These are phyloP conservation scores for Beverwykella pulmonaria DNA, from an alignment of 495 filamentous ascomycete species.

Conservation along the genomic window DNA sequence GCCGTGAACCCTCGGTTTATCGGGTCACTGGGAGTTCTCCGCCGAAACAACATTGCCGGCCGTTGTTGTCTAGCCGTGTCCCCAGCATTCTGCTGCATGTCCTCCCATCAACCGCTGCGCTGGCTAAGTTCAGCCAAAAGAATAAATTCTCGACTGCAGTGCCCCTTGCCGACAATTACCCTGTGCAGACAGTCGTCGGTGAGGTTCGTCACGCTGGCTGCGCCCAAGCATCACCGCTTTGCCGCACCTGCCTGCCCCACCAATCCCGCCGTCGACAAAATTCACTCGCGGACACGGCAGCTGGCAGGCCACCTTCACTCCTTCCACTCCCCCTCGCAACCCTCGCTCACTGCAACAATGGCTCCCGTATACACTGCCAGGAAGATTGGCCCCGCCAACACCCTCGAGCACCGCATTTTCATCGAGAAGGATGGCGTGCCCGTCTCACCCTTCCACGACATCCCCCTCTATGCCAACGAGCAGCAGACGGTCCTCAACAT, in stretches of 20 bases:
- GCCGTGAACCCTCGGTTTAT: not conserved
- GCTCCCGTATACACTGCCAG: slow-evolving; percentile 66
- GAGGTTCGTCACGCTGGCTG: slow-evolving; percentile 43
- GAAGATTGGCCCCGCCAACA: slow-evolving; percentile 87
- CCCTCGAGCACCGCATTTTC: slow-evolving; percentile 95
- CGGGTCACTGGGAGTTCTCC: not conserved
- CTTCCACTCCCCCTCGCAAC: not conserved
- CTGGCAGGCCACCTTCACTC: slow-evolving; percentile 41
- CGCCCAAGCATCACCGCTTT: slow-evolving; percentile 29
- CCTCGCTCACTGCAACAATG: slow-evolving; percentile 41
- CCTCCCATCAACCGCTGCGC: not conserved
- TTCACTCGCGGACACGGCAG: slow-evolving; percentile 42
- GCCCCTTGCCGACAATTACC: slow-evolving; percentile 11
- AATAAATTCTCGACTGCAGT: not conserved
- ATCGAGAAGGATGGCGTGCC: slow-evolving; percentile 96
- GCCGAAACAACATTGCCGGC: slow-evolving; percentile 2
- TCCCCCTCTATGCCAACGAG: slow-evolving; percentile 93
- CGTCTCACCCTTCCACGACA: slow-evolving; percentile 96
- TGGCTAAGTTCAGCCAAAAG: slow-evolving; percentile 23
- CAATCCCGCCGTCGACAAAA: slow-evolving; percentile 36
- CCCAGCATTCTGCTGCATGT: not conserved
- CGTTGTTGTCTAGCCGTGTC: not conserved
- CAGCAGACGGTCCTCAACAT: slow-evolving; percentile 96
- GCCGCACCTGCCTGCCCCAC: slow-evolving; percentile 34
- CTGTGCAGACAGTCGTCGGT: slow-evolving; percentile 36